phyloP scores from a whole-genome alignment of 495 filamentous ascomycete genomes.

The Penicillium herquei region DNA sequence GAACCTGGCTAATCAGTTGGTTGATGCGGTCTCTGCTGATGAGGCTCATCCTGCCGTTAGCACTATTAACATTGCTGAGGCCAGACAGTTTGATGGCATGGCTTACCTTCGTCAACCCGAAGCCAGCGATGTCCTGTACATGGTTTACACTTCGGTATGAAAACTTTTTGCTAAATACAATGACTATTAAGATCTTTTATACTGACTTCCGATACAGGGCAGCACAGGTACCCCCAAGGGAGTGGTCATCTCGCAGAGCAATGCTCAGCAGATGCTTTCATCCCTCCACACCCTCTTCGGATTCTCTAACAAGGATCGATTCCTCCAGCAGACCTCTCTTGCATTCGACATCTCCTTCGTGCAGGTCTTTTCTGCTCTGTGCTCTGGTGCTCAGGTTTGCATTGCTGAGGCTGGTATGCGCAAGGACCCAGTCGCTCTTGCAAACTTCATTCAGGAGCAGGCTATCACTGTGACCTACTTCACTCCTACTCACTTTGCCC shows the following conservation, averaged over 20 bases:
- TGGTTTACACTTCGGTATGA: not conserved
- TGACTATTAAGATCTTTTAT: not conserved
- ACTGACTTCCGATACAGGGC: not conserved
- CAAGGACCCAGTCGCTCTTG: not conserved
- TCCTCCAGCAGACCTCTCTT: not conserved
- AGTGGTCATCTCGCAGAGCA: not conserved
- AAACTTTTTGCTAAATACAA: too few relatives aligned
- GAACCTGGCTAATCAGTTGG: not conserved
- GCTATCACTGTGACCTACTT: not conserved
- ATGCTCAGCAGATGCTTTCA: not conserved
- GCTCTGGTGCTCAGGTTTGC: not conserved
- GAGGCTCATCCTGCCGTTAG: not conserved
- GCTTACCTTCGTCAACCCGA: not conserved
- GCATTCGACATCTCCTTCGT: not conserved
- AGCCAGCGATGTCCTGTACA: not conserved
- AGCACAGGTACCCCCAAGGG: not conserved
- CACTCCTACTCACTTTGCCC: not conserved
- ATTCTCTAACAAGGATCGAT: not conserved
- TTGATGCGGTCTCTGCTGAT: not conserved
- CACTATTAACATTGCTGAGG: not conserved
- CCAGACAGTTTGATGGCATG: not conserved
- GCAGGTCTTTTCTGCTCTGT: not conserved
- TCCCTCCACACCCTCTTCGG: not conserved
- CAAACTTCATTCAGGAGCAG: not conserved
- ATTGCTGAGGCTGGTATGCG: not conserved